phyloP scores from a whole-genome alignment of 202 grass and related monocot genomes.

The Brachypodium distachyon region DNA sequence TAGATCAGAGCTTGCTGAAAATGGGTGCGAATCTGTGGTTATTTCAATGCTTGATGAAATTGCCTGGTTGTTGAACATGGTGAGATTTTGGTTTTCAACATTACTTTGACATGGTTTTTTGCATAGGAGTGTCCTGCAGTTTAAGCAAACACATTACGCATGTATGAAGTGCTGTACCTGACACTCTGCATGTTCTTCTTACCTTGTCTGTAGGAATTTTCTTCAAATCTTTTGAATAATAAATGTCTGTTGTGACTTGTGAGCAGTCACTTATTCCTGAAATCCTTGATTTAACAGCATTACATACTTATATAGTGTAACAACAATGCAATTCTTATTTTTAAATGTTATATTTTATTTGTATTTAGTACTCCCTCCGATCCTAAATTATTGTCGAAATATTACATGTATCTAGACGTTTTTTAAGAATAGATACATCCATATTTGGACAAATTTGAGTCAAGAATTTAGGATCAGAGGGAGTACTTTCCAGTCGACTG shows the following conservation, averaged over 20 bases:
- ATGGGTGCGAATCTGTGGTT: conserved; percentile 54
- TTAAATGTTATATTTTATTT: not conserved
- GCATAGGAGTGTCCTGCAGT: not conserved
- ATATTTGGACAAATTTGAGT: no score
- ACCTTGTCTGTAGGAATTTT: not conserved
- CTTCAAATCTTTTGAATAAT: not conserved
- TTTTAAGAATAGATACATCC: no score
- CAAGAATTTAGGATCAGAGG: no score
- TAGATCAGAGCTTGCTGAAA: conserved; percentile 70
- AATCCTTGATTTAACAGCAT: not conserved
- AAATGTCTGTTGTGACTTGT: not conserved
- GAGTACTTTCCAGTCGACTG: not conserved
- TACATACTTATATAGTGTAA: not conserved
- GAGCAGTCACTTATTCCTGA: not conserved
- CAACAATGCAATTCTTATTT: not conserved
- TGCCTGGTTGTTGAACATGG: conserved; percentile 96
- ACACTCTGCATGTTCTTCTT: not conserved
- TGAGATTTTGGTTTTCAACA: conserved; percentile 28
- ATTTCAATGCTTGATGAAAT: conserved; percentile 98
- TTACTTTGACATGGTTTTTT: not conserved
- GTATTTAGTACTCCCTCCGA: no score
- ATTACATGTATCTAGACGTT: no score
- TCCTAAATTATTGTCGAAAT: no score
- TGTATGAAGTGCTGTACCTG: not conserved
- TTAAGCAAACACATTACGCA: not conserved